Evolutionary conservation across 2,329 filamentous ascomycete species (phyloP).

Genomic region (Ceratocystis cacaofunesta): DNA sequence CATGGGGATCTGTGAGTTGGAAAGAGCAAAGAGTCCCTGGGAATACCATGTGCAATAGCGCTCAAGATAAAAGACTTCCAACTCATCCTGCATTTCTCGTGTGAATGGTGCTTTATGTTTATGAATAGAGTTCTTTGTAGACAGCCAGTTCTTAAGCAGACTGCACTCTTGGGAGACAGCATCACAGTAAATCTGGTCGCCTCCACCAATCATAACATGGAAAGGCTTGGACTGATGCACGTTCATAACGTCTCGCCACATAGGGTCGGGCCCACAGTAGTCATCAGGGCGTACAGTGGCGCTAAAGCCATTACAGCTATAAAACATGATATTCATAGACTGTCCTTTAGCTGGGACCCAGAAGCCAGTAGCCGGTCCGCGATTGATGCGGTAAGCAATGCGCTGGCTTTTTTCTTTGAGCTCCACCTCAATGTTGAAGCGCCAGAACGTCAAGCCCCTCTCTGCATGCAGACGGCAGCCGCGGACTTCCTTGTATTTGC

Average conservation of each 20-base stretch:
- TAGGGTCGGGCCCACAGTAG: constrained; percentile 81
- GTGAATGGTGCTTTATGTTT: constrained; percentile 71
- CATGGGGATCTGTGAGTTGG: constrained; percentile 91
- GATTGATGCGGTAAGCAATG: constrained; percentile 90
- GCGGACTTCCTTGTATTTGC: constrained; percentile 68
- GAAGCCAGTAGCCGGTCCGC: constrained; percentile 74
- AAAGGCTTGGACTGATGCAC: constrained; percentile 82
- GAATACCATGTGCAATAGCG: constrained; percentile 93
- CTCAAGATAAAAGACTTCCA: constrained; percentile 78
- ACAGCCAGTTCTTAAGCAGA: constrained; percentile 71
- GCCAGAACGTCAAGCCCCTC: constrained; percentile 86
- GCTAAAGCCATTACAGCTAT: constrained; percentile 95
- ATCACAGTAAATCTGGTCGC: constrained; percentile 96
- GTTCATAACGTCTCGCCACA: constrained; percentile 94
- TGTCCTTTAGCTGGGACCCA: constrained; percentile 80
- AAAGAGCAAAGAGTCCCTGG: constrained; percentile 83
- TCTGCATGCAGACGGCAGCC: constrained; percentile 74
- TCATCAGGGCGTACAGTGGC: constrained; percentile 59
- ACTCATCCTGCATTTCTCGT: constrained; percentile 67
- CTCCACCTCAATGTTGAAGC: constrained; percentile 90
- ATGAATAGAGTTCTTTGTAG: constrained; percentile 60
- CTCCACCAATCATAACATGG: constrained; percentile 95
- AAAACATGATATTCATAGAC: constrained; percentile 97
- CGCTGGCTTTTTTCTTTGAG: constrained; percentile 62
- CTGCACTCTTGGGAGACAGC: constrained; percentile 58